Evolutionary conservation across 441 rosid genomes (phyloP).

Genomic region (Euphorbia celastroides): DNA sequence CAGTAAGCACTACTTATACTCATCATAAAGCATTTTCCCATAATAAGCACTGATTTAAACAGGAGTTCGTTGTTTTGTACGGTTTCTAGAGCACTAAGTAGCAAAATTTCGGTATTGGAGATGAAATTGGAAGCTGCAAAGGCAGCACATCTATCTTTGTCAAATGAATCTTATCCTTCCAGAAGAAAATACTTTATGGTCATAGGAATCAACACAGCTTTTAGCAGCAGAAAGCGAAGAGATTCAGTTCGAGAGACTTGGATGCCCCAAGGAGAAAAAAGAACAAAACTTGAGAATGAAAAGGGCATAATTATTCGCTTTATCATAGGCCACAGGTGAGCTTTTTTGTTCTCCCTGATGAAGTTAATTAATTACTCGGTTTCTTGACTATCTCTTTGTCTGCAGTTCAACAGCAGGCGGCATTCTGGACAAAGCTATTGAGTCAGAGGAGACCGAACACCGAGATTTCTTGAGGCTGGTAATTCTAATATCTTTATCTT

Average conservation of each 20-base stretch:
- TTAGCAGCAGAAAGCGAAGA: slow-evolving; percentile 76
- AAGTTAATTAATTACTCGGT: no score
- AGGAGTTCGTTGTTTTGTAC: background rate
- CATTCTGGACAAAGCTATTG: slow-evolving; percentile 67
- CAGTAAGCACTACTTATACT: slow-evolving; percentile 39
- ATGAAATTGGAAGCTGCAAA: slow-evolving; percentile 46
- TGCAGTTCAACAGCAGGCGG: slow-evolving; percentile 50
- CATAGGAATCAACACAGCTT: slow-evolving; percentile 83
- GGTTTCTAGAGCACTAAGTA: slow-evolving; percentile 44
- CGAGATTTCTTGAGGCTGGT: slow-evolving; percentile 92
- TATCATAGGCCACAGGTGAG: slow-evolving; percentile 83
- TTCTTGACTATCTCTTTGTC: slow-evolving; percentile 12
- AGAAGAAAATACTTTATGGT: slow-evolving; percentile 67
- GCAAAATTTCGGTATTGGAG: slow-evolving; percentile 43
- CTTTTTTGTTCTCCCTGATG: background rate
- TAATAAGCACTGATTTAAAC: slow-evolving; percentile 10
- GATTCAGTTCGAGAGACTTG: slow-evolving; percentile 81
- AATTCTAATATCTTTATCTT: slow-evolving; percentile 12
- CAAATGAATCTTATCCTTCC: slow-evolving; percentile 24
- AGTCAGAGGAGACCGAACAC: slow-evolving; percentile 57
- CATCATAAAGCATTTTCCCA: slow-evolving; percentile 6
- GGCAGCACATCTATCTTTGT: slow-evolving; percentile 36
- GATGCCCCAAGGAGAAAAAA: slow-evolving; percentile 88
- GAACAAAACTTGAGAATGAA: slow-evolving; percentile 61
- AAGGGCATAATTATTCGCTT: slow-evolving; percentile 77